These are phyloP conservation scores for Bullera alba DNA, from an alignment of 768 basidiomycete genomes.

Conservation along the genomic window DNA sequence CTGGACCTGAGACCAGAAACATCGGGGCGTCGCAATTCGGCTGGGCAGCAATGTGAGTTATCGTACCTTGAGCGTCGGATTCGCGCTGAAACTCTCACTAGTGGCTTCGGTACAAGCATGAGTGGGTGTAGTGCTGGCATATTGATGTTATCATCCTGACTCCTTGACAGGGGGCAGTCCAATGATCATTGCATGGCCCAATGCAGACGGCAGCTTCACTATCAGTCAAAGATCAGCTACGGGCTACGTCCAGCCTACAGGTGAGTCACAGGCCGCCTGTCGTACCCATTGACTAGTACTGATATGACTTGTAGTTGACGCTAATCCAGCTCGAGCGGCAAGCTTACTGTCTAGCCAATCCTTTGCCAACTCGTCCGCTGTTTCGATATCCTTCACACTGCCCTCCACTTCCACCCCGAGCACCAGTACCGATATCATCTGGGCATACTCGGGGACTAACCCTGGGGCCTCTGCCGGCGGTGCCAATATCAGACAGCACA, in stretches of 20 bases:
- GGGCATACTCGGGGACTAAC: constrained; percentile 53
- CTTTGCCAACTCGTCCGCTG: constrained; percentile 24
- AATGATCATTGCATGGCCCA: constrained; percentile 72
- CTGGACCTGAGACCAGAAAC: constrained; percentile 7
- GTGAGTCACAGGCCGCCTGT: constrained; percentile 52
- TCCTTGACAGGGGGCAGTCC: constrained; percentile 21
- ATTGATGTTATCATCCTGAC: background rate
- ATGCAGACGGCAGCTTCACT: constrained; percentile 57
- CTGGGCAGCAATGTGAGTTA: constrained; percentile 34
- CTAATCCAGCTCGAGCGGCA: constrained; percentile 52
- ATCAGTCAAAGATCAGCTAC: constrained; percentile 60
- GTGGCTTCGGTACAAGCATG: constrained; percentile 28
- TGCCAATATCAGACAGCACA: constrained; percentile 53
- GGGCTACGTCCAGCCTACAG: constrained; percentile 55
- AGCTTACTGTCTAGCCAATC: constrained; percentile 51
- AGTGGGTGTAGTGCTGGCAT: constrained; percentile 6
- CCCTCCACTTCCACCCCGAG: constrained; percentile 14
- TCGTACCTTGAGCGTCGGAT: background rate
- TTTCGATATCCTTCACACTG: constrained; percentile 30
- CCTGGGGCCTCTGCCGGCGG: constrained; percentile 52
- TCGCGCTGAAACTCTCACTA: constrained; percentile 2
- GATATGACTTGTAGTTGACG: constrained; percentile 34
- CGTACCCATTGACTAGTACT: background rate
- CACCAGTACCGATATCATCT: constrained; percentile 53
- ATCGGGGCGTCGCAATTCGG: constrained; percentile 13